Conservation (phyloP, 345 rosid species). For the Lepidium aucheri region DNA sequence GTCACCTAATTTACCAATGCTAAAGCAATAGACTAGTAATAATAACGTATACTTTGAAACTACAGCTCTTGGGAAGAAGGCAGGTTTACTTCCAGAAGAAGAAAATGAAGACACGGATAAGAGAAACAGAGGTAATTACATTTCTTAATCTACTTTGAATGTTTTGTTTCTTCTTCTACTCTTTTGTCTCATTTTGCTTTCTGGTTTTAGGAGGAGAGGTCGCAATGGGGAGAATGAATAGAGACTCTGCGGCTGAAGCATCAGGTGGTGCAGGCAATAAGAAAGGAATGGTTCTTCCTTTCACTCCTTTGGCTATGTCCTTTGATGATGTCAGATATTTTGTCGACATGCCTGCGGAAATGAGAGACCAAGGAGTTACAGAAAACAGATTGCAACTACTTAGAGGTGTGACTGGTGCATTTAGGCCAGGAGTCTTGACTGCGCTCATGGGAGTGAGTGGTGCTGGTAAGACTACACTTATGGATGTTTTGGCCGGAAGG, state of each 20-base stretch:
- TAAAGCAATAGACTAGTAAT: not conserved
- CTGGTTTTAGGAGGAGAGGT: constrained; percentile 42
- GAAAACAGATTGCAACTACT: constrained; percentile 67
- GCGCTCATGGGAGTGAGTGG: constrained; percentile 95
- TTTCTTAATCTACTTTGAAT: not conserved
- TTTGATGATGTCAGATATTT: constrained; percentile 53
- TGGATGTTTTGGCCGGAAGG: constrained; percentile 92
- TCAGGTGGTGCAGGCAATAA: constrained; percentile 28
- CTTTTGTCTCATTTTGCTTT: not conserved
- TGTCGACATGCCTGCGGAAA: constrained; percentile 79
- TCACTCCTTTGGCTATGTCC: constrained; percentile 70
- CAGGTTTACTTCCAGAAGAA: constrained; percentile 57
- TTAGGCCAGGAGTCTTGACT: constrained; percentile 82
- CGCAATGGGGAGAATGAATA: constrained; percentile 28
- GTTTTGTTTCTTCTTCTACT: not conserved
- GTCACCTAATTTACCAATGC: not conserved
- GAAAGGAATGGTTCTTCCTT: constrained; percentile 79
- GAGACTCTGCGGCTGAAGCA: constrained; percentile 23
- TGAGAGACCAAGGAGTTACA: constrained; percentile 71
- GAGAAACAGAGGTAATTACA: constrained; percentile 21
- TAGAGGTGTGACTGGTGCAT: constrained; percentile 59
- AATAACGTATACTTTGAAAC: not conserved
- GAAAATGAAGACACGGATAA: constrained; percentile 20
- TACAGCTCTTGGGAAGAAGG: constrained; percentile 61
- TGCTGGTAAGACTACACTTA: constrained; percentile 88